A percentile compares a stretch with the other conserved stretches of the same genome.
Evolutionary conservation across 495 filamentous ascomycete species (phyloP).

Genomic region (Achaetomiella virescens): DNA sequence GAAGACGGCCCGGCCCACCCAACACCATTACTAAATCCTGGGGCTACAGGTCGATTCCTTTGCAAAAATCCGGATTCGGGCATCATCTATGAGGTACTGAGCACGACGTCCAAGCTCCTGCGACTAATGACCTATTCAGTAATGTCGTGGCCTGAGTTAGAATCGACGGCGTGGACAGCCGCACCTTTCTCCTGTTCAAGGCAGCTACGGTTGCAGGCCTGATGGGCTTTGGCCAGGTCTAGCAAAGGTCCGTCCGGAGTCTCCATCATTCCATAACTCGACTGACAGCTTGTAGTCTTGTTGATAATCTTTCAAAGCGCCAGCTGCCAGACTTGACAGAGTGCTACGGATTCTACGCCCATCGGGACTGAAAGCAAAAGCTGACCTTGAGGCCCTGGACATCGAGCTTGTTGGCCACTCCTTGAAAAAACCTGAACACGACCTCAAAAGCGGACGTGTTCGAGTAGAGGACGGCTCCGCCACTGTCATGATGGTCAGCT

Average conservation of each 20-base stretch:
- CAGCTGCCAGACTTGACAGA: not conserved
- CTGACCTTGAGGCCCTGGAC: not conserved
- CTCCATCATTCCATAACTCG: not conserved
- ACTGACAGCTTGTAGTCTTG: not conserved
- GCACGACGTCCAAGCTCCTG: not conserved
- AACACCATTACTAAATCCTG: not conserved
- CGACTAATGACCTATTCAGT: conserved; percentile 15
- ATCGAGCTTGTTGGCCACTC: not conserved
- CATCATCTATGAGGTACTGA: not conserved
- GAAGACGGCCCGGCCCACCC: not conserved
- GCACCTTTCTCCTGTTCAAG: conserved; percentile 1
- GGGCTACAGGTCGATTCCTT: too few species aligned
- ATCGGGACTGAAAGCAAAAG: not conserved
- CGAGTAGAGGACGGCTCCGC: not conserved
- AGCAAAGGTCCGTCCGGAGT: conserved; percentile 1
- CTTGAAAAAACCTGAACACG: not conserved
- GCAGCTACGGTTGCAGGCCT: not conserved
- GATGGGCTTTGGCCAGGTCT: conserved; percentile 10
- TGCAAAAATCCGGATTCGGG: not conserved
- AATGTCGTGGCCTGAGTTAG: conserved; percentile 5
- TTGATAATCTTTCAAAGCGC: not conserved
- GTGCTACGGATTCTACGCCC: not conserved
- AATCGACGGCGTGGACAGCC: not conserved
- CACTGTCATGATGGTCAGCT: not conserved
- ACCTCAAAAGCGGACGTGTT: not conserved